Base-by-base conservation (phyloP, 2,329 filamentous ascomycete genomes). In the Monilinia vaccinii-corymbosi region DNA sequence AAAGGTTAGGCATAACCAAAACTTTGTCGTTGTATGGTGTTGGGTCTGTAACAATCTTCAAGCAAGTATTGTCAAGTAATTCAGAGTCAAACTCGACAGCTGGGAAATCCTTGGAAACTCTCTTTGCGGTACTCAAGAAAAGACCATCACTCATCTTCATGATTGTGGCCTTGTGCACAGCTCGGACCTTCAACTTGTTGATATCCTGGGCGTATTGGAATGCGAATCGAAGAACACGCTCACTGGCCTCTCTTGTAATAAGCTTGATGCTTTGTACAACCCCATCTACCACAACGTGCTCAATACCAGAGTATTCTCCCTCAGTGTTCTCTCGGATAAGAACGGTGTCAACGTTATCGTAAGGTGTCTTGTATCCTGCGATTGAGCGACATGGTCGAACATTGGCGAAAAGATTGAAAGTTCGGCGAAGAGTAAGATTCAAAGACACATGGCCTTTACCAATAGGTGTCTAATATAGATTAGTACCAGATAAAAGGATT, bases 71-170 rank as follows among this genome's bases (percentile, higher is more conserved):
- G 84, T 99, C 94, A 70, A 99, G 88, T 67, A 99, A 85, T 83
- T 99, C 94, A 70, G 90, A 90, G 74, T 97, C 93, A 75, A 99
- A 97, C 79, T 97, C 89, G 72, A 99, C 90, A 70, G 86, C 81
- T 66, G 94, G 94, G 84, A 89, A 99, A 74, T 97, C 92, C 85
- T 96, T 96, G 76, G 91, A 82, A 68, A 99, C 85, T 64, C 94
- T 84, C 69, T 86, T 81, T 69, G 88, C 94, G 64, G 88, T 91
- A 76, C 83, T 89, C 69, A 99, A 84, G 86, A 99, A 99, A 64
- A 99, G 89, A 79, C 94, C 94, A 76, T 99, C 94, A 74, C 88
- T 93, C 90, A 97, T 96, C 86, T 99, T 99, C 94, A 99, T 99
- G 81, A 99, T 99, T 74, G 94, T 97, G 75, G 94, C 94, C 85